These are phyloP conservation scores for Arthroderma sp. DNA, from an alignment of 2,329 filamentous ascomycete species.

Conservation along the genomic window DNA sequence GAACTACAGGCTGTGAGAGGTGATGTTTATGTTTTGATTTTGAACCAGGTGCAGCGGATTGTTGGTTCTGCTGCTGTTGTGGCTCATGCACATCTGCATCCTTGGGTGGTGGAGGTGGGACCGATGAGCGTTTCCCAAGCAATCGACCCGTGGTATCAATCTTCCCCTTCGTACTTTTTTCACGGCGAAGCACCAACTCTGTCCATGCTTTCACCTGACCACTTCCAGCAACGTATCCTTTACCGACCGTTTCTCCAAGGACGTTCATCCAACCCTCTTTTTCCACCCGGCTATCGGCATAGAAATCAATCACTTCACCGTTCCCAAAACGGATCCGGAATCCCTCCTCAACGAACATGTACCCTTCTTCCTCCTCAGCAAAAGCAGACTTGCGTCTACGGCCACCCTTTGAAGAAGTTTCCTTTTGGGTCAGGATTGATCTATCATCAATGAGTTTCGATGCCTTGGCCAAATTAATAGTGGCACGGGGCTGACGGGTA, in stretches of 20 bases:
- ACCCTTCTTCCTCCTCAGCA: conserved; percentile 95
- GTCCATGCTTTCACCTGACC: conserved; percentile 46
- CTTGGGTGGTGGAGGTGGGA: conserved; percentile 12
- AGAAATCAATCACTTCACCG: conserved; percentile 96
- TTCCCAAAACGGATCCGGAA: conserved; percentile 99
- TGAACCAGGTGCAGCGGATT: conserved; percentile 16
- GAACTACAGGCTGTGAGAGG: conserved; percentile 24
- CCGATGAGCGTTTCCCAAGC: background rate
- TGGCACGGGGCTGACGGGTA: conserved; percentile 86
- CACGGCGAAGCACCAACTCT: conserved; percentile 43
- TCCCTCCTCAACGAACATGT: conserved; percentile 98
- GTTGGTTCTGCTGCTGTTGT: conserved; percentile 7
- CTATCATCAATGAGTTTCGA: conserved; percentile 89
- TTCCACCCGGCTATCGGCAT: conserved; percentile 73
- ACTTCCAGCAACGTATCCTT: conserved; percentile 32
- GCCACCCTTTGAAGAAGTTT: conserved; percentile 62
- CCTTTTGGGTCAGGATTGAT: conserved; percentile 66
- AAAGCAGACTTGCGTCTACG: conserved; percentile 86
- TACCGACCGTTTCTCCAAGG: conserved; percentile 56
- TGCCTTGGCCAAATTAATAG: conserved; percentile 90
- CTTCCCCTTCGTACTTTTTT: conserved; percentile 25
- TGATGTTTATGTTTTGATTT: conserved; percentile 28
- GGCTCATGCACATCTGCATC: conserved; percentile 11
- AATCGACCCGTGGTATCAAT: conserved; percentile 6
- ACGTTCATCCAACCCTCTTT: conserved; percentile 95